These are phyloP conservation scores for Fusarium xyrophilum DNA, from an alignment of 2,329 filamentous ascomycete genomes.

Conservation along the genomic window DNA sequence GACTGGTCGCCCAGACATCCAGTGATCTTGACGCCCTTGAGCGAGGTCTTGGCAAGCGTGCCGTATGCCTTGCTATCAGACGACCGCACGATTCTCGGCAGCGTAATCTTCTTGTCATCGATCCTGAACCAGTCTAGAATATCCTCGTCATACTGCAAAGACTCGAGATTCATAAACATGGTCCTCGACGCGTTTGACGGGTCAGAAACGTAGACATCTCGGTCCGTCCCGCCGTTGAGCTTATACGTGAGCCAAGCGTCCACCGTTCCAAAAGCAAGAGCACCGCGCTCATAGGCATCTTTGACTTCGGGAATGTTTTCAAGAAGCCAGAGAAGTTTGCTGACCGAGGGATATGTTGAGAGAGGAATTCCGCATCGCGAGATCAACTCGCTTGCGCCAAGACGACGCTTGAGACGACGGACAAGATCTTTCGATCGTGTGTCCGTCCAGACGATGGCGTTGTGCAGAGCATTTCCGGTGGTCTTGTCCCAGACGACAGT, in stretches of 20 bases:
- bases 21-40: constrained; percentile 74
- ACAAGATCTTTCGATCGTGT: constrained; percentile 77
- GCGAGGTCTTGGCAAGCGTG: constrained; percentile 62
- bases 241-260: constrained; percentile 84
- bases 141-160: constrained; percentile 74
- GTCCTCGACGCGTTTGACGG: constrained; percentile 81
- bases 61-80: constrained; percentile 75
- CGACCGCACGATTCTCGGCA: constrained; percentile 81
- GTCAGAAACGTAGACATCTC: constrained; percentile 76
- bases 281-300: constrained; percentile 73
- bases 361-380: constrained; percentile 77
- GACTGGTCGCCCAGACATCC: constrained; percentile 85
- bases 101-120: constrained; percentile 70
- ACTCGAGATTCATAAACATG: constrained; percentile 86
- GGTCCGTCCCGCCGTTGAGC: constrained; percentile 73
- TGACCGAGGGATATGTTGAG: constrained; percentile 81
- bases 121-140: constrained; percentile 78
- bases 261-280: constrained; percentile 79
- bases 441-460: constrained; percentile 86
- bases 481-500: constrained; percentile 80
- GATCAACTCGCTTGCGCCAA: constrained; percentile 71
- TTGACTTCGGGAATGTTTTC: constrained; percentile 71
- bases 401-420: constrained; percentile 71
- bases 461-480: constrained; percentile 78
- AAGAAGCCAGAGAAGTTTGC: constrained; percentile 80